Conservation (phyloP, 2,329 filamentous ascomycete species). For the Aspergillus sp. region DNA sequence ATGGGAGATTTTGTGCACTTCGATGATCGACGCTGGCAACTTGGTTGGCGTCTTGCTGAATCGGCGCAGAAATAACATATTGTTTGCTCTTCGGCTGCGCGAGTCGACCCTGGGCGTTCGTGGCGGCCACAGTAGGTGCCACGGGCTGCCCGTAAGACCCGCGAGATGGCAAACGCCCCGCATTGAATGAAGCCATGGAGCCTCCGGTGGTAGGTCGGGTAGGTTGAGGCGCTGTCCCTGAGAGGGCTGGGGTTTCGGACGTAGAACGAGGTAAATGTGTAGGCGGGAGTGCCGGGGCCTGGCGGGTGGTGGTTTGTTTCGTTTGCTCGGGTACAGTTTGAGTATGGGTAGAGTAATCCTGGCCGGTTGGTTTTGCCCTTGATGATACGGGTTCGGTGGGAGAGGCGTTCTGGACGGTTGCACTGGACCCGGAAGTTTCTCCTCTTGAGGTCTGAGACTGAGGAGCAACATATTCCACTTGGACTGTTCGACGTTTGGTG, state of each 20-base stretch:
- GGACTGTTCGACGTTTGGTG: conserved; percentile 88
- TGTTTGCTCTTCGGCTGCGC: conserved; percentile 73
- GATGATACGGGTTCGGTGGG: conserved; percentile 48
- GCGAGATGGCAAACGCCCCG: conserved; percentile 66
- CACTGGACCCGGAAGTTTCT: conserved; percentile 33
- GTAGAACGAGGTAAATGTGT: conserved; percentile 54
- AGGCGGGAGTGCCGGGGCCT: conserved; percentile 43
- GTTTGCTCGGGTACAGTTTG: conserved; percentile 9
- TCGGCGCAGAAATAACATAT: conserved; percentile 70
- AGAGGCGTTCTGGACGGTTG: conserved; percentile 18
- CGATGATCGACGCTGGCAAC: conserved; percentile 58
- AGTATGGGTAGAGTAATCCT: conserved; percentile 9
- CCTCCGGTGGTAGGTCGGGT: conserved; percentile 76
- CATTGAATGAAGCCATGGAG: conserved; percentile 67
- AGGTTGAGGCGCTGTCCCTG: conserved; percentile 39
- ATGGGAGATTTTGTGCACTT: conserved; percentile 57
- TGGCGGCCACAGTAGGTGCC: conserved; percentile 81
- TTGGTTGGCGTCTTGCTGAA: conserved; percentile 57
- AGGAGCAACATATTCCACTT: conserved; percentile 96
- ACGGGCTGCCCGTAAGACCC: conserved; percentile 85
- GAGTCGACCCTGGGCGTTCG: conserved; percentile 85
- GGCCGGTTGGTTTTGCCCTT: conserved; percentile 18
- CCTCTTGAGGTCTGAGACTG: conserved; percentile 81
- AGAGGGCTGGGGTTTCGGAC: conserved; percentile 59
- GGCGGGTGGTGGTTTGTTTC: conserved; percentile 19